Evolutionary conservation across 148 eudicot genomes (phyloP).

Genomic region (Drosera capensis): DNA sequence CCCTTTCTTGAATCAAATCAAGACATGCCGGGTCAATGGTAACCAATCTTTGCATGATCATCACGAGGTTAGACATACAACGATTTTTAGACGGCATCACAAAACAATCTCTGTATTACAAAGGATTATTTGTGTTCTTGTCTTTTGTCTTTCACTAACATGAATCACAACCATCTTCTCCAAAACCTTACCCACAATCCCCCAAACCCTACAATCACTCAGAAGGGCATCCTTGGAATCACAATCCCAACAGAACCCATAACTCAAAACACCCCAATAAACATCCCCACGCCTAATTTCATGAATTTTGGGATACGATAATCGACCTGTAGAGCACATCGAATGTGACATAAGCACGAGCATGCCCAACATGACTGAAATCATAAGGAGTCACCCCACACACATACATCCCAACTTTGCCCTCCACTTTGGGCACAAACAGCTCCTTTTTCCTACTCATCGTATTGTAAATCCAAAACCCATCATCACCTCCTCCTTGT

Average conservation of each 20-base stretch:
- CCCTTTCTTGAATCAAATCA: too few species aligned
- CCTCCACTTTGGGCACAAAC: constrained; percentile 48
- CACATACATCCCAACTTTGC: constrained; percentile 89
- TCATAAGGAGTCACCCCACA: constrained; percentile 95
- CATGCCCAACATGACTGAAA: constrained; percentile 95
- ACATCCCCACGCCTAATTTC: constrained; percentile 3
- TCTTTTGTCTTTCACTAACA: too few species aligned
- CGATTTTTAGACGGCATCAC: too few species aligned
- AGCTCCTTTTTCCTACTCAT: constrained; percentile 61
- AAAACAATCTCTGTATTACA: too few species aligned
- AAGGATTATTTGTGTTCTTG: too few species aligned
- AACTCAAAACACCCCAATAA: neutral
- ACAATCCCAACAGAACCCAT: neutral
- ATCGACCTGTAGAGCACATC: constrained; percentile 69
- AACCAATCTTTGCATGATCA: too few species aligned
- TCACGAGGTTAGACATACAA: too few species aligned
- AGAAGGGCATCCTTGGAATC: too few species aligned
- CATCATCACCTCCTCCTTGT: constrained; percentile 8
- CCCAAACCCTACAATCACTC: too few species aligned
- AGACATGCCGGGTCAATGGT: too few species aligned
- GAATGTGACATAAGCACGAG: constrained; percentile 74
- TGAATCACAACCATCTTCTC: too few species aligned
- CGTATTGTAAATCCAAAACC: constrained; percentile 58
- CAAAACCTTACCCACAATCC: too few species aligned
- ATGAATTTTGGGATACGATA: neutral